Percentiles rank a stretch among this genome's conserved stretches.
Evolutionary conservation across 2,329 filamentous ascomycete genomes (phyloP).

Genomic region (Talaromyces sp.): DNA sequence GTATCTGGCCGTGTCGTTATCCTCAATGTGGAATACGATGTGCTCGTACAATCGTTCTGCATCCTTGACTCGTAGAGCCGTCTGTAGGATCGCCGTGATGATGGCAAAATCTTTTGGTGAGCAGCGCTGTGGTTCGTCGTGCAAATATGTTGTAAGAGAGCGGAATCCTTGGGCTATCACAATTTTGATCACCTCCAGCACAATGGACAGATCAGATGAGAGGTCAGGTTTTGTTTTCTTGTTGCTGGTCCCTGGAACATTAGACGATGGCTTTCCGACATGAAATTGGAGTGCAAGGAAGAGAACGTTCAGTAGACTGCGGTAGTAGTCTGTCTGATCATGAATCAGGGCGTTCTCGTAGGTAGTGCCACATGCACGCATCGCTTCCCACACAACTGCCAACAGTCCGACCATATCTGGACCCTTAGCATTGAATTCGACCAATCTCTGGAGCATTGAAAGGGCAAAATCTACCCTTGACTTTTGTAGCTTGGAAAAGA

Average conservation of each 20-base stretch:
- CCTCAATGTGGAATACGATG: conserved; percentile 63
- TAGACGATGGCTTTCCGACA: conserved; percentile 29
- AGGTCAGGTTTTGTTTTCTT: conserved; percentile 29
- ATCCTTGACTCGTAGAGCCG: conserved; percentile 71
- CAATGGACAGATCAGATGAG: conserved; percentile 48
- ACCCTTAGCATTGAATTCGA: conserved; percentile 50
- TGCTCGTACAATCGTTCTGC: conserved; percentile 67
- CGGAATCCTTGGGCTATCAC: conserved; percentile 79
- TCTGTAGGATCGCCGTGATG: conserved; percentile 81
- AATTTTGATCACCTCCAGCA: conserved; percentile 73
- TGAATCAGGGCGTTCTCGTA: conserved; percentile 57
- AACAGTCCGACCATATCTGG: conserved; percentile 53
- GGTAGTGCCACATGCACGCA: conserved; percentile 49
- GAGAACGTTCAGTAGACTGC: conserved; percentile 74
- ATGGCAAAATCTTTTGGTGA: conserved; percentile 78
- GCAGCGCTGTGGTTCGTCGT: conserved; percentile 62
- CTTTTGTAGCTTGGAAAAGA: conserved; percentile 75
- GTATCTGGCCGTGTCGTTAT: conserved; percentile 66
- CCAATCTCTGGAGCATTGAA: conserved; percentile 73
- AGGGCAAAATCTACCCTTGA: conserved; percentile 75
- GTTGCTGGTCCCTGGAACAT: conserved; percentile 28
- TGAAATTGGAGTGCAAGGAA: conserved; percentile 69
- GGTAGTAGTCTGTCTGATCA: conserved; percentile 66
- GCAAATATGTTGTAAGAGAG: conserved; percentile 72
- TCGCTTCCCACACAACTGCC: conserved; percentile 55